A percentile compares a stretch with the other conserved stretches of the same genome.
Conservation (phyloP, 129 eudicot genomes). For the Centrapalus pauciflorus region DNA sequence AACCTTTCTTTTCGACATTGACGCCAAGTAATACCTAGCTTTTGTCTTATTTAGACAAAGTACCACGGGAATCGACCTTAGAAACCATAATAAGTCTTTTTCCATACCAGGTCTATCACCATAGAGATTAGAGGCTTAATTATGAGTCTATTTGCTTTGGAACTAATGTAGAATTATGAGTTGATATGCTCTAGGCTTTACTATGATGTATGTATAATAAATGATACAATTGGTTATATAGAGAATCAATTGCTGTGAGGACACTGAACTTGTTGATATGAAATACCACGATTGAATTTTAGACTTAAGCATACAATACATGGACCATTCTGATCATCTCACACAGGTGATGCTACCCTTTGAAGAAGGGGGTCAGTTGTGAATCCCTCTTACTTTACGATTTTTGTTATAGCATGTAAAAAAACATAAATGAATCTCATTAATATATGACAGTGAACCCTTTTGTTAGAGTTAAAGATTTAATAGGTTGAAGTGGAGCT, state of each 20-base stretch:
- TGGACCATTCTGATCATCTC: no score
- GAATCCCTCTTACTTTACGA: no score
- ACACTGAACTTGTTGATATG: neutral
- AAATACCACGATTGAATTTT: neutral
- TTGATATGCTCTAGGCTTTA: neutral
- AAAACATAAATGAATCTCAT: no score
- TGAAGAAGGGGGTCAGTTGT: no score
- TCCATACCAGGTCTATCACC: neutral
- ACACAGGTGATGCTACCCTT: no score
- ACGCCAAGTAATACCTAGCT: no score
- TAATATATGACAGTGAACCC: no score
- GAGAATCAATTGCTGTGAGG: neutral
- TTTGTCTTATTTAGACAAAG: neutral
- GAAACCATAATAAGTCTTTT: conserved; percentile 2
- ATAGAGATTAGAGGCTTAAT: neutral
- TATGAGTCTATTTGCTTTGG: neutral
- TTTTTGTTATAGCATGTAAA: no score
- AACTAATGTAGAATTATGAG: neutral
- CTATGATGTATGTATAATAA: neutral
- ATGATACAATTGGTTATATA: neutral
- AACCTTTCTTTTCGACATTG: neutral
- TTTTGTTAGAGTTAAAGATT: no score
- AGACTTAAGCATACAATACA: neutral
- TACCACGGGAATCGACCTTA: conserved; percentile 3
- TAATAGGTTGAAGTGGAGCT: no score